phyloP scores from a whole-genome alignment of 1,284 basidiomycete species.

The Tilletia horrida region DNA sequence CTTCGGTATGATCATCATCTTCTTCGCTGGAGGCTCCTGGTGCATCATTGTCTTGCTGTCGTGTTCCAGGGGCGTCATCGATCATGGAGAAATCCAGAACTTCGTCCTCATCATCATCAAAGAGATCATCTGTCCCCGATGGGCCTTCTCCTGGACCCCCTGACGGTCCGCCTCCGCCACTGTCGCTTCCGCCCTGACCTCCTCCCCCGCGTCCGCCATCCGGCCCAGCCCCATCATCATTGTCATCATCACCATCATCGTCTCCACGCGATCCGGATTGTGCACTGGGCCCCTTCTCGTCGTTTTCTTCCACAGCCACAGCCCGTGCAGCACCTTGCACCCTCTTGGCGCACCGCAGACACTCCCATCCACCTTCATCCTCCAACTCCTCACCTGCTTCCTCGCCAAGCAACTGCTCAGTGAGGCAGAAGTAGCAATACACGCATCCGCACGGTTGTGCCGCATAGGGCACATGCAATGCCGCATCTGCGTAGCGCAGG shows the following conservation, averaged over 20 bases:
- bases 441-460: conserved; percentile 41
- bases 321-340: conserved; percentile 25
- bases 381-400: conserved; percentile 48
- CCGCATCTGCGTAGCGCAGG: conserved; percentile 43
- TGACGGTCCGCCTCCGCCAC: background rate
- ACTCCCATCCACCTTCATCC: conserved; percentile 47
- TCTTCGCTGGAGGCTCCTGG: background rate
- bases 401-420: conserved; percentile 43
- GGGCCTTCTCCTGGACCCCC: background rate
- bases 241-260: conserved; percentile 9
- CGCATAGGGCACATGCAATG: conserved; percentile 43
- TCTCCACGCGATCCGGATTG: background rate
- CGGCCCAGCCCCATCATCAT: background rate
- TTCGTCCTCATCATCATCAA: conserved; percentile 18
- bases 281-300: background rate
- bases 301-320: background rate
- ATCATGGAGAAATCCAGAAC: conserved; percentile 16
- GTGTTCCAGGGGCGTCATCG: background rate
- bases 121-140: background rate
- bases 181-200: background rate
- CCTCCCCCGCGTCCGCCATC: background rate
- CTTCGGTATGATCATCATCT: background rate
- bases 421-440: conserved; percentile 54
- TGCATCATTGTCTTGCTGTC: background rate
- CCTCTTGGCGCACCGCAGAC: conserved; percentile 43